Conservation (phyloP, 2,329 filamentous ascomycete genomes). For the Juglanconis oblonga region DNA sequence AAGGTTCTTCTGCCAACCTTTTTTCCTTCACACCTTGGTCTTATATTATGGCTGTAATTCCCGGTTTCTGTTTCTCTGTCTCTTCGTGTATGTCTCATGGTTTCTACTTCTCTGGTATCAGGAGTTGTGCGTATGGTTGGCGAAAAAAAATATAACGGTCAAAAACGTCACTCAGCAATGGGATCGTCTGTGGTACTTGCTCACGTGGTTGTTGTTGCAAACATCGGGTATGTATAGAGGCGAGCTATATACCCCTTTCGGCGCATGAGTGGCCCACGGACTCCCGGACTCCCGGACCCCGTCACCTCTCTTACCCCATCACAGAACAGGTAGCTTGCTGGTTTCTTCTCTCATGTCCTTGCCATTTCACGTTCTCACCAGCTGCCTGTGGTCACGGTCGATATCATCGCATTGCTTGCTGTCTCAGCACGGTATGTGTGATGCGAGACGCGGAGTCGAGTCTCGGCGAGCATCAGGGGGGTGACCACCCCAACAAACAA, state of each 20-base stretch:
- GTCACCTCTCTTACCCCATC: no score
- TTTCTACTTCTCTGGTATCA: not conserved
- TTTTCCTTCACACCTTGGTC: conserved; percentile 24
- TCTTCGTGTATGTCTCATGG: conserved; percentile 11
- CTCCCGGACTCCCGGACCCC: no score
- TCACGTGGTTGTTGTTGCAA: not conserved
- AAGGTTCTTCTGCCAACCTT: conserved; percentile 21
- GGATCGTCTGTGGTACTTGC: not conserved
- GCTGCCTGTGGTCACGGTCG: no score
- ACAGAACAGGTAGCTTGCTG: no score
- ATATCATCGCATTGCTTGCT: no score
- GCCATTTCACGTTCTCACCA: no score
- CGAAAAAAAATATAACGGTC: not conserved
- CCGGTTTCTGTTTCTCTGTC: conserved; percentile 15
- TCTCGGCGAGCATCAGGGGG: no score
- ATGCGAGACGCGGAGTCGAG: no score
- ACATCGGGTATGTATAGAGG: not conserved
- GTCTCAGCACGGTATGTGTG: no score
- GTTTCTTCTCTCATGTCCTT: no score
- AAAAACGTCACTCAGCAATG: not conserved
- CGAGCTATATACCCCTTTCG: not conserved
- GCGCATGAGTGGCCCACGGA: no score
- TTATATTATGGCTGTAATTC: conserved; percentile 26
- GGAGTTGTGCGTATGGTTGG: conserved; percentile 1
- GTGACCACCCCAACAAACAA: no score